Conservation (phyloP, 2,329 filamentous ascomycete species). For the Fusarium austroafricanum region DNA sequence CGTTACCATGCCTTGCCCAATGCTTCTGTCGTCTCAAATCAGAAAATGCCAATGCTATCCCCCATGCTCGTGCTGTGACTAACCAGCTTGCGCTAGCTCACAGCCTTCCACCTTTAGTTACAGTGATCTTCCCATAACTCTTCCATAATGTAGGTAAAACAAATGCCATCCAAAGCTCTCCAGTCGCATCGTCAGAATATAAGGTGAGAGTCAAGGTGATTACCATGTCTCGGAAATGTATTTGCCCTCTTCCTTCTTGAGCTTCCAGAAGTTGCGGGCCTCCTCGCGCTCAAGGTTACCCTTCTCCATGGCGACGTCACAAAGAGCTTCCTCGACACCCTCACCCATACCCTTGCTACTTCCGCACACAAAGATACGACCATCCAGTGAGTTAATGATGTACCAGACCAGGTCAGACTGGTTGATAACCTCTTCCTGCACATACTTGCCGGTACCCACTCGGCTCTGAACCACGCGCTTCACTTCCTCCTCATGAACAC, state of each 20-base stretch:
- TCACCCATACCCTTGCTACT: constrained; percentile 98
- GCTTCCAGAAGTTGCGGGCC: constrained; percentile 86
- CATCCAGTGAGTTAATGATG: constrained; percentile 95
- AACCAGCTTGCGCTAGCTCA: constrained; percentile 37
- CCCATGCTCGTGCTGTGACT: constrained; percentile 37
- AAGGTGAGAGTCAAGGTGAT: neutral
- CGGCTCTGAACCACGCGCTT: constrained; percentile 84
- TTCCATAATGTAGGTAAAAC: constrained; percentile 1
- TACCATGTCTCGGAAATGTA: constrained; percentile 90
- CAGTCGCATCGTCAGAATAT: neutral
- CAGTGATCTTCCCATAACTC: neutral
- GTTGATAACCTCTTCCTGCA: constrained; percentile 91
- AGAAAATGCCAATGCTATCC: constrained; percentile 31
- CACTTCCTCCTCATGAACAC: constrained; percentile 88
- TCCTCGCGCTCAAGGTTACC: constrained; percentile 86
- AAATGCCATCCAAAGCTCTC: neutral
- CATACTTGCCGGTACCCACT: constrained; percentile 84
- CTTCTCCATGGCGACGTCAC: constrained; percentile 93
- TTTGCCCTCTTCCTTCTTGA: constrained; percentile 92
- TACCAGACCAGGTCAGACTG: constrained; percentile 99
- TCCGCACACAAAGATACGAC: constrained; percentile 95
- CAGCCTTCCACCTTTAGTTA: constrained; percentile 8
- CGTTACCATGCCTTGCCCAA: constrained; percentile 30
- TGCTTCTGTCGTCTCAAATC: constrained; percentile 23
- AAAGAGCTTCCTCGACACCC: constrained; percentile 86